Evolutionary conservation across 768 basidiomycete genomes (phyloP).

Genomic region (Tricholoma sp.): DNA sequence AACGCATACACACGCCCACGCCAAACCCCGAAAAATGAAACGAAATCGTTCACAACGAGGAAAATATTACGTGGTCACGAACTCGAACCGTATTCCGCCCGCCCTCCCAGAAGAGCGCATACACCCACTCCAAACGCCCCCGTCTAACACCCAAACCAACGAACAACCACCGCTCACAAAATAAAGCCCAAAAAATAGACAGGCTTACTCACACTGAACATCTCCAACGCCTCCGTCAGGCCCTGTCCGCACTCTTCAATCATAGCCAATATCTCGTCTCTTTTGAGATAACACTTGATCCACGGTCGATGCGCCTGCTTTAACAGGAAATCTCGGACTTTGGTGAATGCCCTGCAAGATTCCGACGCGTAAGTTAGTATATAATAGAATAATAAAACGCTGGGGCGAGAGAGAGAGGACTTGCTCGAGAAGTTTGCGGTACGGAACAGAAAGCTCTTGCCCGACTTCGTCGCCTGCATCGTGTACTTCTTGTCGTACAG

Average conservation of each 20-base stretch:
- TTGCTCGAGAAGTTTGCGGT: constrained; percentile 46
- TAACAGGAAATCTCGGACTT: constrained; percentile 46
- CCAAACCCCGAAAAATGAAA: no score
- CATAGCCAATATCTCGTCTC: constrained; percentile 59
- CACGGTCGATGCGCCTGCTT: constrained; percentile 66
- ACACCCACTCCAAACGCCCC: no score
- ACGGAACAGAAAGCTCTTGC: constrained; percentile 44
- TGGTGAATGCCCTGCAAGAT: constrained; percentile 30
- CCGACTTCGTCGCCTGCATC: constrained; percentile 50
- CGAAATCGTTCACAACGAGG: no score
- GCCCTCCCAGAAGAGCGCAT: no score
- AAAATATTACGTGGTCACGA: no score
- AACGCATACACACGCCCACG: no score
- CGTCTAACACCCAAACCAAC: no score
- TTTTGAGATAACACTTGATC: constrained; percentile 71
- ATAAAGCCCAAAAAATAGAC: neutral
- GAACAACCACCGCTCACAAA: neutral
- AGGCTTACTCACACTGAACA: neutral
- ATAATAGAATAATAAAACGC: neutral
- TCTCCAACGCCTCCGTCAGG: constrained; percentile 10
- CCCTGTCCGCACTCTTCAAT: constrained; percentile 48
- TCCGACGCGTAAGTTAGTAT: no score
- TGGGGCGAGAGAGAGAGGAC: constrained; percentile 10
- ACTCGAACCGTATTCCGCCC: no score
- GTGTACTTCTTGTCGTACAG: constrained; percentile 55